Percentiles rank a stretch among this genome's conserved stretches.
These are phyloP conservation scores for Solanum gracilifrons DNA, from an alignment of 257 asterid genomes.

Conservation along the genomic window DNA sequence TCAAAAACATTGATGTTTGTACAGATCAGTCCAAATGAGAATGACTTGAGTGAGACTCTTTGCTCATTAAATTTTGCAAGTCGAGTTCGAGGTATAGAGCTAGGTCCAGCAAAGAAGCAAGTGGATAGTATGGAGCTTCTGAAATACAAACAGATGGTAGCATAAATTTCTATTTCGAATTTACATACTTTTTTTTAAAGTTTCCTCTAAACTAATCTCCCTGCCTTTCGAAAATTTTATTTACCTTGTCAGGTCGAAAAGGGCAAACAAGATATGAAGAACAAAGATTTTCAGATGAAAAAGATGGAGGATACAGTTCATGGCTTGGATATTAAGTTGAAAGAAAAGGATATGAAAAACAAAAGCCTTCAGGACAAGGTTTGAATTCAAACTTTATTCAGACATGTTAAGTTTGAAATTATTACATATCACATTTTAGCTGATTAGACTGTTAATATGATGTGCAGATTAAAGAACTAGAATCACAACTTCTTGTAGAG, in stretches of 20 bases:
- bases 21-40: constrained; percentile 92
- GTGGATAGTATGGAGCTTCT: constrained; percentile 67
- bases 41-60: constrained; percentile 73
- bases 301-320: constrained; percentile 84
- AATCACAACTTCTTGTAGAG: constrained; percentile 79
- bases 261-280: constrained; percentile 68
- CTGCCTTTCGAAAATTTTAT: neutral
- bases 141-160: constrained; percentile 80
- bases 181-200: neutral
- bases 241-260: constrained; percentile 54
- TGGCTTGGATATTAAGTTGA: constrained; percentile 66
- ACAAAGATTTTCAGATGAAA: constrained; percentile 58
- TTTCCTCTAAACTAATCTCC: neutral
- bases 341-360: constrained; percentile 66
- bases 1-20: constrained; percentile 94
- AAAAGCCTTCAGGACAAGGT: constrained; percentile 94
- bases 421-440: neutral
- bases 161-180: neutral
- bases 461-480: constrained; percentile 85
- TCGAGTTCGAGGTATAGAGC: constrained; percentile 88
- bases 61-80: constrained; percentile 96
- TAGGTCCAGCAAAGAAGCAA: constrained; percentile 95
- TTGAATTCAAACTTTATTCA: neutral
- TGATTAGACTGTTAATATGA: neutral
- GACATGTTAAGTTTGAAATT: neutral